phyloP scores from a whole-genome alignment of 257 asterid genomes.

The Lavandula angustifolia region DNA sequence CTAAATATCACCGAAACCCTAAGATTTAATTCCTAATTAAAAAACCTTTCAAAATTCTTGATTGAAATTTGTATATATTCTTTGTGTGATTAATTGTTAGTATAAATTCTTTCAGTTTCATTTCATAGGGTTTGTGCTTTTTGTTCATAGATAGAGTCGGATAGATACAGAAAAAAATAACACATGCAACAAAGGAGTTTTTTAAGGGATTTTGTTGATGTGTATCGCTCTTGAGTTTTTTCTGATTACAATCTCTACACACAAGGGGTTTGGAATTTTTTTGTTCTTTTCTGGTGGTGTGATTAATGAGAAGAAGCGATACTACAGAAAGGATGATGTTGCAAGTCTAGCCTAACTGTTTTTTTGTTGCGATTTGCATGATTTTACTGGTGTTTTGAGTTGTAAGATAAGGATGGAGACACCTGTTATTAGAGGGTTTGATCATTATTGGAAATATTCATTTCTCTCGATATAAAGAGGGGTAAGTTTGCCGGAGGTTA shows the following conservation, averaged over 20 bases:
- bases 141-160: conserved; percentile 30
- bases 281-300: conserved; percentile 39
- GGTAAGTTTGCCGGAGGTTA: conserved; percentile 36
- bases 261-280: conserved; percentile 22
- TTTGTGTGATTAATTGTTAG: conserved; percentile 35
- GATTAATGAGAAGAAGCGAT: conserved; percentile 36
- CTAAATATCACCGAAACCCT: conserved; percentile 33
- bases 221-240: conserved; percentile 29
- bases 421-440: conserved; percentile 43
- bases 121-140: conserved; percentile 37
- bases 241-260: conserved; percentile 22
- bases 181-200: conserved; percentile 48
- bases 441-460: conserved; percentile 23
- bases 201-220: conserved; percentile 54
- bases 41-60: conserved; percentile 39
- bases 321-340: conserved; percentile 26
- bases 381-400: conserved; percentile 42
- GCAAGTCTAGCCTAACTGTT: conserved; percentile 33
- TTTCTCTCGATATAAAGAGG: conserved; percentile 19
- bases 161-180: conserved; percentile 5
- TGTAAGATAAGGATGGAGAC: conserved; percentile 54
- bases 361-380: conserved; percentile 48
- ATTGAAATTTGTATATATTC: conserved; percentile 47
- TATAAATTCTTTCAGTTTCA: conserved; percentile 37
- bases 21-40: conserved; percentile 31